Conservation (phyloP, 2,329 filamentous ascomycete species). For the Ascochyta viciae-villosae region DNA sequence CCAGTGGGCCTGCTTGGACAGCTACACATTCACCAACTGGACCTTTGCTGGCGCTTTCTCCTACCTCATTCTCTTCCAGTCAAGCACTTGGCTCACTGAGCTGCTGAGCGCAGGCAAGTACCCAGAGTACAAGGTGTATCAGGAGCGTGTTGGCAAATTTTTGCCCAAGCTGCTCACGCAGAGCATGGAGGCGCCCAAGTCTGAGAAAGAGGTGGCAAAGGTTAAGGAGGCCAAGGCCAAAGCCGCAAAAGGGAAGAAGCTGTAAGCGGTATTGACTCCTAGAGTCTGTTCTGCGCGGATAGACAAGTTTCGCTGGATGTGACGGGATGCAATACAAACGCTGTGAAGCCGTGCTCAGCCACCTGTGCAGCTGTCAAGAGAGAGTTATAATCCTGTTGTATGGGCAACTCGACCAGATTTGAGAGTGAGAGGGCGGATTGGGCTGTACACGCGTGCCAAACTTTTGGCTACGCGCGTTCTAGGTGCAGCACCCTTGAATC, state of each 20-base stretch:
- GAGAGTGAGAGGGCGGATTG: no score
- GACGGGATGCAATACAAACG: neutral
- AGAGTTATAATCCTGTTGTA: no score
- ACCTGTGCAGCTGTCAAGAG: neutral
- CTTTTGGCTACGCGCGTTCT: no score
- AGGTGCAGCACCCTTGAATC: neutral
- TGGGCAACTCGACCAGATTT: neutral
- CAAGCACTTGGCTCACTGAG: conserved; percentile 88
- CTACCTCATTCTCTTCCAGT: conserved; percentile 85
- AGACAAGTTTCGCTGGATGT: neutral
- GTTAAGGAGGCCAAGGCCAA: conserved; percentile 31
- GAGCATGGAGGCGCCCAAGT: conserved; percentile 39
- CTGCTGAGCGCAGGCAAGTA: conserved; percentile 82
- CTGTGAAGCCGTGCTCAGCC: neutral
- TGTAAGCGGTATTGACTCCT: neutral
- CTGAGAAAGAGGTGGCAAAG: conserved; percentile 30
- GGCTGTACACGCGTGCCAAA: no score
- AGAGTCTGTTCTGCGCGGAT: neutral
- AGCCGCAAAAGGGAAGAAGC: conserved; percentile 19
- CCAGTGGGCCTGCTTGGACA: conserved; percentile 82
- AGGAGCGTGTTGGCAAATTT: conserved; percentile 82
- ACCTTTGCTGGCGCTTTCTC: conserved; percentile 71
- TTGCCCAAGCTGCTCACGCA: conserved; percentile 64
- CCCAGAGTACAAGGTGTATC: conserved; percentile 84
- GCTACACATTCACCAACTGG: conserved; percentile 78